Evolutionary conservation across 371 early-diverging fungal genomes (phyloP).

Genomic region (Mortierella sp.): DNA sequence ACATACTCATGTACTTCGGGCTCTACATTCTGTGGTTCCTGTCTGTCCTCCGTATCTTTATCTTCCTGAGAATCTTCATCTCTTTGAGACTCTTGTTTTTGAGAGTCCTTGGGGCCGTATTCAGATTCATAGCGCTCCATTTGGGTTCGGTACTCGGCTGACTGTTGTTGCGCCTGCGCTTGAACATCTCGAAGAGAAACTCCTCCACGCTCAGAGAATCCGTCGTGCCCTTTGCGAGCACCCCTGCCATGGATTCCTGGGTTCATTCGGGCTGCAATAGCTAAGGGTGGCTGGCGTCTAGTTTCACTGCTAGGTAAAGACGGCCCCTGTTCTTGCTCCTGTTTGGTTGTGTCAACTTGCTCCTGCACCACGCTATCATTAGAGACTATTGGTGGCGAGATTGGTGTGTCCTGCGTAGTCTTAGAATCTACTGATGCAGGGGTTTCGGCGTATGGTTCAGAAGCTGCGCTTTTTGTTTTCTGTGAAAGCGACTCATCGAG

Average conservation of each 20-base stretch:
- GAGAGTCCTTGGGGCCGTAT: neutral
- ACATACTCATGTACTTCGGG: constrained; percentile 19
- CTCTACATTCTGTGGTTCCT: constrained; percentile 2
- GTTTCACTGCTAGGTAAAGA: neutral
- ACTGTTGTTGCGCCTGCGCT: constrained; percentile 31
- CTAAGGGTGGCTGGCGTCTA: constrained; percentile 19
- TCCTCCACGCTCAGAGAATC: constrained; percentile 9
- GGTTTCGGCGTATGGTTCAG: neutral
- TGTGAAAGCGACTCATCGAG: neutral
- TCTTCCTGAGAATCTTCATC: no score
- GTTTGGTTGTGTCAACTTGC: neutral
- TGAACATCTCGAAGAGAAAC: constrained; percentile 33
- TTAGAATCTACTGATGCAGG: neutral
- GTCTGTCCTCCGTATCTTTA: neutral
- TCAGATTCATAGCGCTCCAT: constrained; percentile 9
- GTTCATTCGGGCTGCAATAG: constrained; percentile 37
- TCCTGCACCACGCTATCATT: neutral
- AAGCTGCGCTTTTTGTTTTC: neutral
- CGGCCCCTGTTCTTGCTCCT: neutral
- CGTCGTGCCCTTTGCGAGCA: constrained; percentile 23
- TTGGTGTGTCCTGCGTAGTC: neutral
- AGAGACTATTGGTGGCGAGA: neutral
- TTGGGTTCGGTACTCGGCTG: constrained; percentile 25
- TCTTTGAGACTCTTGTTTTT: neutral
- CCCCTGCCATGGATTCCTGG: constrained; percentile 30